Evolutionary conservation across 768 basidiomycete genomes (phyloP), one percentile per base, ranked within the genome.

Genomic region (Amanita molliuscula): DNA sequence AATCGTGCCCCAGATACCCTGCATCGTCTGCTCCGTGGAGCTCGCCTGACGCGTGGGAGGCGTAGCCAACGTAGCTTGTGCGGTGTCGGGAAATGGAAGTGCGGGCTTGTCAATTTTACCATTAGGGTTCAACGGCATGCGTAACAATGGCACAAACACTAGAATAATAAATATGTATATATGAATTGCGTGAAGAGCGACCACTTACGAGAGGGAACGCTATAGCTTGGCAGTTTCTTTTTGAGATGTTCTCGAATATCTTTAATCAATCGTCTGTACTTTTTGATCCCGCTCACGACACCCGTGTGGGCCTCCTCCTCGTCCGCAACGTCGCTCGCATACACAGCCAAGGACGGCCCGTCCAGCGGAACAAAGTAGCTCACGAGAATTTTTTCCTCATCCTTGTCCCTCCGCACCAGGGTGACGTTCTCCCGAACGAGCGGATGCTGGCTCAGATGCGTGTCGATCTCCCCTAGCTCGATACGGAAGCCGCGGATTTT

Each of bases 401-500:
- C 91, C 72, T 98, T 98, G 71, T 99, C 95, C 63, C 95, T 74
- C 56, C 95, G 72, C 38, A 99, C 94, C 34, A 98, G 77, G 2
- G 96, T 98, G 47, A 99, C 94, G 63, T 99, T 99, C 69, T 98
- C 96, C n/a, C 95, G 74, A 2, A 99, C 81, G 16, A 91, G 77
- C 6, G 90, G 86, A 62, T 98, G 94, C 59, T 93, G 84, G 58
- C 87, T 88, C 50, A 99, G 80, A 68, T 95, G 84, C 0, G 89
- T 96, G 63, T 99, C 96, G 56, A 99, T 96, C 65, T 99, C 96
- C 13, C 94, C 94, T 6, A 98, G 77, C 64, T 99, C 96, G 60
- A 99, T 98, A 21, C 96, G 77, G 82, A 99, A 99, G 1, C 96
- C 96, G 48, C 96, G 88, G 65, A 99, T 98, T 71, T 99, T 98